Conservation (phyloP, 192 early-diverging fungal genomes). For the Entomortierella parvispora region DNA sequence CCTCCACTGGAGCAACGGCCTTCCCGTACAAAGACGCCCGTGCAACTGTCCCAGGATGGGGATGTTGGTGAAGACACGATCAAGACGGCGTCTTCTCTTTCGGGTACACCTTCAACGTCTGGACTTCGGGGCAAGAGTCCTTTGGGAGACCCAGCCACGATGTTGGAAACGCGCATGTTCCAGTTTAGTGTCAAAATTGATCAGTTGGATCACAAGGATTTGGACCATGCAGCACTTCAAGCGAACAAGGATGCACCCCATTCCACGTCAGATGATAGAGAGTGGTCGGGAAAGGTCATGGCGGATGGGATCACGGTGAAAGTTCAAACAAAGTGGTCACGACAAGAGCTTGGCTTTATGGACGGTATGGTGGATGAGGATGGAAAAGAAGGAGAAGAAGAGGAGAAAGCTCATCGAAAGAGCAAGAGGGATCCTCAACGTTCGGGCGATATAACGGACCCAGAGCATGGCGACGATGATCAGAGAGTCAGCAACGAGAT, state of each 20-base stretch:
- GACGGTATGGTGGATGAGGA: slow-evolving; percentile 41
- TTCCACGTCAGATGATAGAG: neutral
- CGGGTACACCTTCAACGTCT: slow-evolving; percentile 2
- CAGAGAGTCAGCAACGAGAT: neutral
- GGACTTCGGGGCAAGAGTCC: neutral
- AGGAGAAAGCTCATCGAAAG: neutral
- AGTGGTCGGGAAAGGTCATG: slow-evolving; percentile 45
- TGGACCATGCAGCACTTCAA: slow-evolving; percentile 18
- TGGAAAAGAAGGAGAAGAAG: neutral
- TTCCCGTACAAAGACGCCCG: neutral
- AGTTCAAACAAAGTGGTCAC: slow-evolving; percentile 16
- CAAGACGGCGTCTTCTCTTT: neutral
- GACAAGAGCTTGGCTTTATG: slow-evolving; percentile 41
- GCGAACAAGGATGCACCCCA: neutral
- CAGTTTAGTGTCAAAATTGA: slow-evolving; percentile 48
- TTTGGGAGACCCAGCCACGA: neutral
- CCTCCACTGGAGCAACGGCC: neutral
- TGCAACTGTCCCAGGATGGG: slow-evolving; percentile 7
- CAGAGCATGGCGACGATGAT: neutral
- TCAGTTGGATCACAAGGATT: slow-evolving; percentile 34
- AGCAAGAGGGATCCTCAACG: slow-evolving; percentile 3
- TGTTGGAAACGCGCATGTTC: slow-evolving; percentile 37
- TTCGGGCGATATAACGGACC: neutral
- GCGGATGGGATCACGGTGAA: slow-evolving; percentile 33
- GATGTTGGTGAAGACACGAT: neutral